phyloP scores from a whole-genome alignment of 495 filamentous ascomycete species.

The Evansstolkia leycettana region DNA sequence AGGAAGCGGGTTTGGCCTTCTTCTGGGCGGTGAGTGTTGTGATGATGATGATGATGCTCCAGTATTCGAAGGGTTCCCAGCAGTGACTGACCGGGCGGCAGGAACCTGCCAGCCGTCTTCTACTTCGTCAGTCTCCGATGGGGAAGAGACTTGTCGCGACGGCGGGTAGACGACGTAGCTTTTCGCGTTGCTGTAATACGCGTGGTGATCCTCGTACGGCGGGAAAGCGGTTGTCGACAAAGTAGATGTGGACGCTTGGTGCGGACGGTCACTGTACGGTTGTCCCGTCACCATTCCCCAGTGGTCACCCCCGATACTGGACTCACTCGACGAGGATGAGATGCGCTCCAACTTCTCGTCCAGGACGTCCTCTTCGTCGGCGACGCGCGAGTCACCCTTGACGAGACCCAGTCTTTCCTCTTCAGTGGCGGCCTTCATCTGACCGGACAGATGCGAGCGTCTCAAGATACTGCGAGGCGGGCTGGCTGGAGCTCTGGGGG shows the following conservation, averaged over 20 bases:
- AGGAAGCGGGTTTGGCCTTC: background rate
- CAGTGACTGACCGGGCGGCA: background rate
- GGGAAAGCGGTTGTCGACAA: conserved; percentile 23
- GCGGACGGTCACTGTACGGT: conserved; percentile 11
- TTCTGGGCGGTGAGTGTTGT: background rate
- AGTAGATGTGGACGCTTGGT: conserved; percentile 17
- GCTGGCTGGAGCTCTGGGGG: conserved; percentile 16
- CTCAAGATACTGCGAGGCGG: conserved; percentile 27
- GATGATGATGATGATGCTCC: background rate
- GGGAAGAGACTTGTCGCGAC: conserved; percentile 4
- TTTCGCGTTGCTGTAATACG: conserved; percentile 9
- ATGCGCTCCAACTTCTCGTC: conserved; percentile 21
- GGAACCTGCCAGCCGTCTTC: conserved; percentile 6
- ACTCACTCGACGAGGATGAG: conserved; percentile 11
- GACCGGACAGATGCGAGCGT: conserved; percentile 27
- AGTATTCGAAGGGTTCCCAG: background rate
- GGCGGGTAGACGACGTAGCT: conserved; percentile 11
- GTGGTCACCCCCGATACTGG: conserved; percentile 8
- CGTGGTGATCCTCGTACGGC: conserved; percentile 21
- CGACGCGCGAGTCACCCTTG: conserved; percentile 46
- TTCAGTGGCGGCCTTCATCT: conserved; percentile 52
- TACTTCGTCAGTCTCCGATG: conserved; percentile 6
- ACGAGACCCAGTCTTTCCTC: conserved; percentile 85
- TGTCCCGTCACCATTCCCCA: background rate
- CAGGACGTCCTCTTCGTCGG: conserved; percentile 13